phyloP scores from a whole-genome alignment of 2,329 filamentous ascomycete species.

The Diaporthe ampelina region DNA sequence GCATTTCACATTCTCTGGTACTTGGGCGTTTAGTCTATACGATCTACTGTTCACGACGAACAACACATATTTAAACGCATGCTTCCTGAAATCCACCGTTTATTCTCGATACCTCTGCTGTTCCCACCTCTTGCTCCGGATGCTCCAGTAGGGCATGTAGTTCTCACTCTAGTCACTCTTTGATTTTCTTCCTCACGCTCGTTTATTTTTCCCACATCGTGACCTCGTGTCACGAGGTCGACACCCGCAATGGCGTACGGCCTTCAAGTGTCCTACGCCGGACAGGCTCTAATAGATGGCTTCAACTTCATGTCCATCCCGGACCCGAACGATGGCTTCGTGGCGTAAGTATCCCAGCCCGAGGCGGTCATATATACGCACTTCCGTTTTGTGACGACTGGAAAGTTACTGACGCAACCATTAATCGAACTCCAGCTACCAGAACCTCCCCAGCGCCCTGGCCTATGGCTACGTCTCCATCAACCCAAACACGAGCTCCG shows the following conservation, averaged over 20 bases:
- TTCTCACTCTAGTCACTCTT: conserved; percentile 37
- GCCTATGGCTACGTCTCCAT: conserved; percentile 58
- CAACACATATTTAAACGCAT: conserved; percentile 17
- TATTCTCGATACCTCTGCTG: not conserved
- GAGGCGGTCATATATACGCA: not conserved
- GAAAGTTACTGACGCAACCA: not conserved
- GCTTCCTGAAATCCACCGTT: not conserved
- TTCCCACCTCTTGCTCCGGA: not conserved
- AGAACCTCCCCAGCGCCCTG: conserved; percentile 57
- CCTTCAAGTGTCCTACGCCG: conserved; percentile 58
- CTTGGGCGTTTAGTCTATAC: not conserved
- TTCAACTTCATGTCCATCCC: conserved; percentile 64
- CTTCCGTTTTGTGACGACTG: conserved; percentile 38
- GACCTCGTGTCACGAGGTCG: not conserved
- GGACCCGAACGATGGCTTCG: conserved; percentile 78
- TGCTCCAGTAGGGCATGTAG: conserved; percentile 8
- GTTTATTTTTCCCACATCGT: not conserved
- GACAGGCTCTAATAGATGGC: conserved; percentile 58
- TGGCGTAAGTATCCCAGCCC: conserved; percentile 66
- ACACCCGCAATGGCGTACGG: conserved; percentile 50
- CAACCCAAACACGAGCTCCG: conserved; percentile 56
- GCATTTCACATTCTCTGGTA: conserved; percentile 11
- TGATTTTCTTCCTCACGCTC: conserved; percentile 23
- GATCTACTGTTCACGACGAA: not conserved
- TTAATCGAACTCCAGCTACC: conserved; percentile 54